Evolutionary conservation across 2,329 filamentous ascomycete species (phyloP), one percentile per base, ranked within the genome.

Genomic region (Aspergillus amoenus): DNA sequence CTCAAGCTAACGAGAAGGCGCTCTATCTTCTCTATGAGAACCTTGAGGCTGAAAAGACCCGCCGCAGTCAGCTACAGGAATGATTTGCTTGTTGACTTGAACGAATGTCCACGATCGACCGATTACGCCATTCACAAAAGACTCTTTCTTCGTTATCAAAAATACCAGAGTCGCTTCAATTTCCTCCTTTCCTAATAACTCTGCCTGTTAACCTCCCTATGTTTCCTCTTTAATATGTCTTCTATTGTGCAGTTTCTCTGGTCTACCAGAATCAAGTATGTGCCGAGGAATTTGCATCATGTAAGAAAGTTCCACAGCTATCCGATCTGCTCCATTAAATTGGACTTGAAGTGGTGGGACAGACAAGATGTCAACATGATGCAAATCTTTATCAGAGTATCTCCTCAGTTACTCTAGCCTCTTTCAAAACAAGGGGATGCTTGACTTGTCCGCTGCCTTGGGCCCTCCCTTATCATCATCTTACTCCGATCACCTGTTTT

Each of bases 21-120:
- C 83, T 99, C 27, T 97, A 96, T 77, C 87, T 99, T 53, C 82
- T 99, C 62, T 99, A 99, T 75, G 94, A 99, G 83, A 99, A 99
- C 78, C 86, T 99, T 51, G 94, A 99, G 80, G 93, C 93, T 15
- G 94, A 99, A 82, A 99, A 99, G 85, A 95, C 95, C 87, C 91
- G 94, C 69, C 91, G 94, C 74, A 96, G 91, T 82, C 89, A 95
- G 78, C 84, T 87, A 61, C 81, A 82, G 64, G 82, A 85, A 70
- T 84, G 75, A 76, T 54, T 54, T 41, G 27, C 18, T 52, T 9
- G 24, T 6, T 49, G 18, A 22, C 30, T 24, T 50, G 50, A 50
- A 37, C 45, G 48, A 41, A 22, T 44, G 27, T 43, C 44, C 17
- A 53, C 42, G n/a, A 43, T 53, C 40, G 34, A 30, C 50, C 24